Percentiles rank a stretch among this genome's conserved stretches.
Conservation (phyloP, 768 basidiomycete species). For the Podaxis pistillaris region DNA sequence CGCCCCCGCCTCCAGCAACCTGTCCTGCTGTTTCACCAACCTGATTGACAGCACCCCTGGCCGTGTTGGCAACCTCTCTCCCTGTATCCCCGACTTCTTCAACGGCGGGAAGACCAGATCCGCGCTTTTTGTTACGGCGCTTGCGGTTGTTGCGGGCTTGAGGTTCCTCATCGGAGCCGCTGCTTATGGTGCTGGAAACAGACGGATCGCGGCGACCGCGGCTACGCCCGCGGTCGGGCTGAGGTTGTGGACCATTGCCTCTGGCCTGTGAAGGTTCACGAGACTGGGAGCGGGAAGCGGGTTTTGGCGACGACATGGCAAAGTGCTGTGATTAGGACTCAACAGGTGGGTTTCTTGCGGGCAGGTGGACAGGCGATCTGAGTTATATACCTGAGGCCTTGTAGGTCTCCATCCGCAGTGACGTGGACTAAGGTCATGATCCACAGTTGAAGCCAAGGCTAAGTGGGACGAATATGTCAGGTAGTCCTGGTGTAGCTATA, state of each 20-base stretch:
- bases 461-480: too few species aligned
- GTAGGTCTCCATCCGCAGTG: too few species aligned
- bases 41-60: background rate
- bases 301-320: constrained; percentile 10
- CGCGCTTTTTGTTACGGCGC: constrained; percentile 13
- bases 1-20: constrained; percentile 10
- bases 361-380: too few species aligned
- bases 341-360: too few species aligned
- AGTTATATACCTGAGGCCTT: too few species aligned
- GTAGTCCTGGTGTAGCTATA: too few species aligned
- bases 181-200: constrained; percentile 3
- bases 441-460: too few species aligned
- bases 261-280: constrained; percentile 12
- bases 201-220: constrained; percentile 17
- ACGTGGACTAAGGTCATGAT: too few species aligned
- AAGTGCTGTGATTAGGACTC: background rate
- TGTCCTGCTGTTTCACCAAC: background rate
- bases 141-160: constrained; percentile 11
- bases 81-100: constrained; percentile 20
- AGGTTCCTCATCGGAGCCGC: constrained; percentile 1
- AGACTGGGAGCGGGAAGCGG: constrained; percentile 2
- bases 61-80: background rate
- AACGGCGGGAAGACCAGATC: constrained; percentile 18
- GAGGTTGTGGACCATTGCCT: background rate
- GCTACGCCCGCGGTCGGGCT: constrained; percentile 18